Evolutionary conservation across 208 protist species (phyloP).

Genomic region (Trypanosomatidae sp.): DNA sequence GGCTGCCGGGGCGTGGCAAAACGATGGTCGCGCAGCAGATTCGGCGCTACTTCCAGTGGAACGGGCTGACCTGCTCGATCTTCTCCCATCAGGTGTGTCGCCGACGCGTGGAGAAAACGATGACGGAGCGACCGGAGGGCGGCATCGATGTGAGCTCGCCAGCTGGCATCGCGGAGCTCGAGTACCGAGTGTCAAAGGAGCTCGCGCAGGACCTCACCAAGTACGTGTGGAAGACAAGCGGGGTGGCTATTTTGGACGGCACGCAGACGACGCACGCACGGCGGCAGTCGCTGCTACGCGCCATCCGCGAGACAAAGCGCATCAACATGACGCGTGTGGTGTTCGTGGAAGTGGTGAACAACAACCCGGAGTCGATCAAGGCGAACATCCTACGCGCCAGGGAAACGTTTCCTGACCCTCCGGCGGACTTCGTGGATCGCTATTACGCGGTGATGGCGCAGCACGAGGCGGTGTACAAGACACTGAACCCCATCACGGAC

Average conservation of each 20-base stretch:
- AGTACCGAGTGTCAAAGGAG: slow-evolving; percentile 36
- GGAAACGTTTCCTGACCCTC: slow-evolving; percentile 49
- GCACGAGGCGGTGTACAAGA: slow-evolving; percentile 69
- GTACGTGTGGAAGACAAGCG: slow-evolving; percentile 56
- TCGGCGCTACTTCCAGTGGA: slow-evolving; percentile 91
- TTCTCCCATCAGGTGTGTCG: slow-evolving; percentile 72
- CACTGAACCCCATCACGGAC: slow-evolving; percentile 69
- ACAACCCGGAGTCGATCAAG: slow-evolving; percentile 42
- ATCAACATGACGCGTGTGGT: slow-evolving; percentile 73
- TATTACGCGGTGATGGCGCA: slow-evolving; percentile 70
- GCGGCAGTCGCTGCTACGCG: slow-evolving; percentile 56
- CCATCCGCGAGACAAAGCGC: slow-evolving; percentile 54
- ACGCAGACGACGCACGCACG: slow-evolving; percentile 62
- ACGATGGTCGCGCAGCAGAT: slow-evolving; percentile 90
- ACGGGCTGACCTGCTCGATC: slow-evolving; percentile 73
- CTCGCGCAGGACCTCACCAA: slow-evolving; percentile 68
- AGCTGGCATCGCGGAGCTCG: slow-evolving; percentile 30
- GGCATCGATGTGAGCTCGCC: slow-evolving; percentile 11
- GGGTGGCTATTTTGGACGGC: slow-evolving; percentile 79
- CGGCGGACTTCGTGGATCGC: slow-evolving; percentile 74
- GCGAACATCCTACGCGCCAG: slow-evolving; percentile 64
- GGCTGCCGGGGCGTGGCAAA: slow-evolving; percentile 87
- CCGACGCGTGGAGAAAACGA: slow-evolving; percentile 25
- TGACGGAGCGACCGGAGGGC: slow-evolving; percentile 5
- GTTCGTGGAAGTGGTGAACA: slow-evolving; percentile 83